A percentile compares a stretch with the other conserved stretches of the same genome.
phyloP scores from a whole-genome alignment of 2,329 filamentous ascomycete species.

The Graphiopsis chlorocephala region DNA sequence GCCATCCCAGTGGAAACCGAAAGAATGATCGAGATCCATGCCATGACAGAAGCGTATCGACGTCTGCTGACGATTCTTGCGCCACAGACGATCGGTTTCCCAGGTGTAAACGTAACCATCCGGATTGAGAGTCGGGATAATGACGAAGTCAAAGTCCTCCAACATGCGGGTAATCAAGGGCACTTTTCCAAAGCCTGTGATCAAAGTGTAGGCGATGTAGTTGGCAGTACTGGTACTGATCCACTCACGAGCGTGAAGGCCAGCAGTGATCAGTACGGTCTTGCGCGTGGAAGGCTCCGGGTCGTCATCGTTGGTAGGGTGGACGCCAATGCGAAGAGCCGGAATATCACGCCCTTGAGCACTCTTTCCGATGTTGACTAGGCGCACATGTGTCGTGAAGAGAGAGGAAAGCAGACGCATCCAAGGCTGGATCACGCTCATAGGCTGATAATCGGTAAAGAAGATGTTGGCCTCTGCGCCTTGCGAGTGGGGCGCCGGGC shows the following conservation, averaged over 20 bases:
- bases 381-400: constrained; percentile 76
- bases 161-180: constrained; percentile 71
- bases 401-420: constrained; percentile 86
- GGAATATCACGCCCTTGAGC: constrained; percentile 85
- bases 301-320: constrained; percentile 49
- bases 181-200: constrained; percentile 75
- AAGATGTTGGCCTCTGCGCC: constrained; percentile 65
- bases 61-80: constrained; percentile 87
- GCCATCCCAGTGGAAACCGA: constrained; percentile 80
- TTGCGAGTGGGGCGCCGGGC: constrained; percentile 29
- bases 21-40: constrained; percentile 84
- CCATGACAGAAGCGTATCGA: constrained; percentile 79
- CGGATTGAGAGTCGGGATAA: constrained; percentile 85
- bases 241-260: constrained; percentile 94
- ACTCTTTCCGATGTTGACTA: constrained; percentile 75
- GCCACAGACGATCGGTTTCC: constrained; percentile 88
- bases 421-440: constrained; percentile 84
- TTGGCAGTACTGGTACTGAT: constrained; percentile 89
- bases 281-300: constrained; percentile 56
- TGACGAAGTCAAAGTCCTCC: constrained; percentile 79
- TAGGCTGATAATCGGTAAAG: constrained; percentile 87
- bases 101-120: constrained; percentile 95
- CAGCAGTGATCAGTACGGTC: constrained; percentile 78
- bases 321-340: constrained; percentile 71
- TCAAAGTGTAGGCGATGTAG: constrained; percentile 84